phyloP scores from a whole-genome alignment of 2,329 filamentous ascomycete genomes.

The Rasamsonia emersonii region DNA sequence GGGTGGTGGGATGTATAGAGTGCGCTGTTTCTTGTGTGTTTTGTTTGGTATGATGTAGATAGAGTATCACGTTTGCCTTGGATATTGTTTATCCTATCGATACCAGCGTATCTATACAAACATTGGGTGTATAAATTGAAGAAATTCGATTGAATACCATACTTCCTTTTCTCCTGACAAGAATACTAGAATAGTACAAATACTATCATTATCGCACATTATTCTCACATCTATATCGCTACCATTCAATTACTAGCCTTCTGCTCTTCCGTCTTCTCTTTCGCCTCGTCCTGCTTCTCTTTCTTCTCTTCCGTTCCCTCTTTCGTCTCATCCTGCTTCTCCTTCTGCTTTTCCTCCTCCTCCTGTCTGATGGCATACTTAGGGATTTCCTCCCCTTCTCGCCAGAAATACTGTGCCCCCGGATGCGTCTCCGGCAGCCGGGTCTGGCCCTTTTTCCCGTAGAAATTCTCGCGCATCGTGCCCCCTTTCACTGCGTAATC shows the following conservation, averaged over 20 bases:
- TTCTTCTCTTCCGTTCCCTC: conserved; percentile 1
- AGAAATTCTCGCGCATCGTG: conserved; percentile 32
- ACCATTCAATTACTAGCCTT: too few species aligned
- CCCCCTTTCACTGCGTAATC: conserved; percentile 29
- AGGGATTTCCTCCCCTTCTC: conserved; percentile 23
- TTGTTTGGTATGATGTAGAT: background rate
- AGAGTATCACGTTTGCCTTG: background rate
- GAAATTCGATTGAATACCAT: too few species aligned
- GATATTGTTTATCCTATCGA: background rate
- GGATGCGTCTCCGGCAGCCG: conserved; percentile 22
- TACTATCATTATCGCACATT: too few species aligned
- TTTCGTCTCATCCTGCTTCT: conserved; percentile 3
- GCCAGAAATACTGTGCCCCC: conserved; percentile 29
- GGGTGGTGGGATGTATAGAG: conserved; percentile 51
- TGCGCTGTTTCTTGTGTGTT: background rate
- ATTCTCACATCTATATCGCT: too few species aligned
- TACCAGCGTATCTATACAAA: too few species aligned
- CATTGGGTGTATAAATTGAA: too few species aligned
- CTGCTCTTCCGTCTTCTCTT: too few species aligned
- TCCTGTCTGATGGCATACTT: conserved; percentile 13
- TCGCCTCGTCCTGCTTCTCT: too few species aligned
- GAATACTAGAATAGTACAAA: too few species aligned
- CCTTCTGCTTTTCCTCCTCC: conserved; percentile 1
- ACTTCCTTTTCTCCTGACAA: too few species aligned
- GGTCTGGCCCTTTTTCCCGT: conserved; percentile 21